Evolutionary conservation across 805 yeast species (phyloP), one percentile per base, ranked within the genome.

Genomic region (Candida morakotiae): DNA sequence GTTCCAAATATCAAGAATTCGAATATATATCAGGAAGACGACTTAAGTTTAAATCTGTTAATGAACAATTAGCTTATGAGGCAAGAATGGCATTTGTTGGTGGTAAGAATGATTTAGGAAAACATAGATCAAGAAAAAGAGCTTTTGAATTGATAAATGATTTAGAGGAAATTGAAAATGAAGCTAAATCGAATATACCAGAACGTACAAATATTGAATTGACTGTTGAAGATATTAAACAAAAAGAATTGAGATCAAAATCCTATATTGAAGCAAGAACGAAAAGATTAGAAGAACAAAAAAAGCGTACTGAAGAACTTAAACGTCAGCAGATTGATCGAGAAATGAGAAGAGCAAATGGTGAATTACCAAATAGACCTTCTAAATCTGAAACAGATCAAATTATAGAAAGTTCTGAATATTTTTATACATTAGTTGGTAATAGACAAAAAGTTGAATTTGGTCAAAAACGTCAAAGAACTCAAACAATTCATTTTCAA

Each of bases 391-490:
- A 37, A 16, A 18, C 42, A 13, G 24, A 36, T 15, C 37, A 34
- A 26, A 40, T 42, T 24, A 35, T 42, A 35, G 59, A 53, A 14
- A 62, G 58, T 8, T 56, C 67, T 1, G 53, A 51, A 19, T 62
- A 64, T 48, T 67, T 67, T 36, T 71, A 67, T 43, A 57, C 65
- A 18, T 58, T 67, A n/a, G 55, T 61, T 2, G 73, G 71, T 11
- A 60, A 67, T 38, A 55, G 55, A 4, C 47, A 52, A 19, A 33
- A 44, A 13, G 53, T 67, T n/a, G 52, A 55, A 39, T 47, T 46
- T 11, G 68, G 69, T 18, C 58, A 51, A 16, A 63, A 61, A 43
- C 49, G 71, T 31, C 52, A 53, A 35, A 42, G 70, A 19, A 50
- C 45, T 15, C 58, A 54, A 21, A 48, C 65, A 1, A 45, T 45